Conservation (phyloP, 2,329 filamentous ascomycete genomes). For the Penicillium sp. region DNA sequence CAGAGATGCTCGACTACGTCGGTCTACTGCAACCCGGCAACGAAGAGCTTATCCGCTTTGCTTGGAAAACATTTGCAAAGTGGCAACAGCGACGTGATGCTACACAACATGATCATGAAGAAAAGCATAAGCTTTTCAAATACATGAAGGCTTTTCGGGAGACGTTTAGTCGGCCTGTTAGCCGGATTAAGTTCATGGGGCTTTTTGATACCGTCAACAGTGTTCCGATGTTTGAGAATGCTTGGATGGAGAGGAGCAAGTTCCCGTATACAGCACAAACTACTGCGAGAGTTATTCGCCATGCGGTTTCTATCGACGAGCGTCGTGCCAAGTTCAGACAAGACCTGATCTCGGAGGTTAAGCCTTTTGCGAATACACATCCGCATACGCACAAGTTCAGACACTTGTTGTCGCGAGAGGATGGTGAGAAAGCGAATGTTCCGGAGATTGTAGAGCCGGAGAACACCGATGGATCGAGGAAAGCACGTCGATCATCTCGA, state of each 20-base stretch:
- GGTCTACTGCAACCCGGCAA: slow-evolving; percentile 76
- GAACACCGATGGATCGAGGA: neutral
- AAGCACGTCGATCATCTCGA: neutral
- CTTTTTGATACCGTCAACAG: slow-evolving; percentile 81
- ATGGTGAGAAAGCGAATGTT: slow-evolving; percentile 2
- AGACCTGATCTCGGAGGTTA: slow-evolving; percentile 47
- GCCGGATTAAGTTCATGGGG: slow-evolving; percentile 70
- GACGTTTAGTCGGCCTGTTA: slow-evolving; percentile 72
- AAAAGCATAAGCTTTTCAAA: slow-evolving; percentile 55
- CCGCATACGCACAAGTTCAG: slow-evolving; percentile 22
- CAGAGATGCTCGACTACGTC: slow-evolving; percentile 80
- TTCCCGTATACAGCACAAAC: slow-evolving; percentile 60
- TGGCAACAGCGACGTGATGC: slow-evolving; percentile 34
- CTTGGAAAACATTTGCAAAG: slow-evolving; percentile 59
- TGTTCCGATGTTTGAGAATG: slow-evolving; percentile 70
- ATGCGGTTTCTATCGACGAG: slow-evolving; percentile 58
- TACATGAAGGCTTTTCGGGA: slow-evolving; percentile 80
- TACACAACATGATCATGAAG: slow-evolving; percentile 22
- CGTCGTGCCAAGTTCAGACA: slow-evolving; percentile 56
- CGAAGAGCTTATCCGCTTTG: slow-evolving; percentile 78
- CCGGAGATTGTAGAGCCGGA: slow-evolving; percentile 6
- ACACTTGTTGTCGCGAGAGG: slow-evolving; percentile 1
- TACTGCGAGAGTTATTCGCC: slow-evolving; percentile 54
- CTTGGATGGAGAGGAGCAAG: slow-evolving; percentile 69
- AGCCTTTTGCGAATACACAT: slow-evolving; percentile 16